A percentile compares a stretch with the other conserved stretches of the same genome.
Conservation (phyloP, 2,329 filamentous ascomycete species). For the Venturia oleaginea region DNA sequence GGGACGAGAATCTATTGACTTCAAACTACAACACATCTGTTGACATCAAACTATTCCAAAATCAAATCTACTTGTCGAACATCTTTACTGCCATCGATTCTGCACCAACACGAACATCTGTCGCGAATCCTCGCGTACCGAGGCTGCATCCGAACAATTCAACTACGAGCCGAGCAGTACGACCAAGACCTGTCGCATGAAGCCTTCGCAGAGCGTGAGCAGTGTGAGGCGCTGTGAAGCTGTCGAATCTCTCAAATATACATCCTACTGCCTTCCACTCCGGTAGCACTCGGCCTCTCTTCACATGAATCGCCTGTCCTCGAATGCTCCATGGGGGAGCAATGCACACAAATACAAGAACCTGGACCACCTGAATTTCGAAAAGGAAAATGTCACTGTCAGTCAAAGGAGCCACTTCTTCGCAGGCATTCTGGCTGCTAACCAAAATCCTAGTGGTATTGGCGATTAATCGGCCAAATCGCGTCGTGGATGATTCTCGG, state of each 20-base stretch:
- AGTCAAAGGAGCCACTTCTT: neutral
- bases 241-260: neutral
- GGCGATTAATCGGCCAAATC: conserved; percentile 35
- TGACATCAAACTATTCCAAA: neutral
- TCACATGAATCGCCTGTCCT: neutral
- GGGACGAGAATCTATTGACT: too few species aligned
- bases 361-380: conserved; percentile 12
- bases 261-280: neutral
- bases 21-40: too few species aligned
- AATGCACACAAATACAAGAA: conserved; percentile 9
- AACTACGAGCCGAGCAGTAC: neutral
- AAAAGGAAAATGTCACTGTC: conserved; percentile 13
- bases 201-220: neutral
- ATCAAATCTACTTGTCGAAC: neutral
- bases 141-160: neutral
- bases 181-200: conserved; percentile 7
- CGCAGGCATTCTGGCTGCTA: neutral
- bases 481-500: conserved; percentile 40
- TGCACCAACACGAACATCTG: neutral
- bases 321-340: conserved; percentile 8
- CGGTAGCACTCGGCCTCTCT: neutral
- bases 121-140: neutral
- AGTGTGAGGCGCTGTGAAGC: conserved; percentile 12
- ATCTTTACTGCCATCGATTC: neutral
- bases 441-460: conserved; percentile 34